Evolutionary conservation across 2,329 filamentous ascomycete genomes (phyloP).

Genomic region (Huntiella decipiens): DNA sequence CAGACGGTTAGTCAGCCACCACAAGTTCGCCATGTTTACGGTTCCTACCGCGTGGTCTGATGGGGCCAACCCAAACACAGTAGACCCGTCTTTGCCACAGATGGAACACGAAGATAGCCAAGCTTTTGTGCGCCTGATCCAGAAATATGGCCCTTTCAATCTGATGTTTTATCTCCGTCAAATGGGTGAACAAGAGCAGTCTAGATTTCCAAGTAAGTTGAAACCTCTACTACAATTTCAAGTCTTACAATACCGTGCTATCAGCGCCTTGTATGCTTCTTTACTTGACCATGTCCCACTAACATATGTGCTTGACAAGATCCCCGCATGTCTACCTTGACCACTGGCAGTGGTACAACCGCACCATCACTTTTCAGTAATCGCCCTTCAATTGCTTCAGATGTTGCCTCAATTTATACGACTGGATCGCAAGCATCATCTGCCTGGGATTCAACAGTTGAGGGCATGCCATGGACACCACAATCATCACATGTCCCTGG

Average conservation of each 20-base stretch:
- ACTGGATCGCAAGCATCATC: slow-evolving; percentile 6
- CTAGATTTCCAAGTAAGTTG: slow-evolving; percentile 1
- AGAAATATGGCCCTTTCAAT: slow-evolving; percentile 12
- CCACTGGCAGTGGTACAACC: slow-evolving; percentile 22
- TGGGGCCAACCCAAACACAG: slow-evolving; percentile 3
- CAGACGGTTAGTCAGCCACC: too few species aligned
- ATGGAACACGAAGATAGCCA: slow-evolving; percentile 12
- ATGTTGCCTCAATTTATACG: slow-evolving; percentile 13
- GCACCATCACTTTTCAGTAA: slow-evolving; percentile 22
- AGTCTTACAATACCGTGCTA: too few species aligned
- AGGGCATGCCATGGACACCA: slow-evolving; percentile 10
- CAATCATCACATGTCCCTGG: slow-evolving; percentile 3
- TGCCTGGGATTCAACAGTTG: slow-evolving; percentile 10
- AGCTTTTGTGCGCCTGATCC: slow-evolving; percentile 9
- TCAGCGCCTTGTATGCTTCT: background rate
- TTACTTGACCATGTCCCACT: background rate
- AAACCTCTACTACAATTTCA: background rate
- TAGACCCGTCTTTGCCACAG: slow-evolving; percentile 8
- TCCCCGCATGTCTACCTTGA: slow-evolving; percentile 23
- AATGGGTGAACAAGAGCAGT: slow-evolving; percentile 9
- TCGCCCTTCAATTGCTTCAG: slow-evolving; percentile 24
- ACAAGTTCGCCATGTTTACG: slow-evolving; percentile 10
- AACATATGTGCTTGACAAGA: background rate
- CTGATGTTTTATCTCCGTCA: slow-evolving; percentile 12
- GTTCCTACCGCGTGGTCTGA: slow-evolving; percentile 11